Conservation (phyloP, 208 protist species). For the Leishmania braziliensis region DNA sequence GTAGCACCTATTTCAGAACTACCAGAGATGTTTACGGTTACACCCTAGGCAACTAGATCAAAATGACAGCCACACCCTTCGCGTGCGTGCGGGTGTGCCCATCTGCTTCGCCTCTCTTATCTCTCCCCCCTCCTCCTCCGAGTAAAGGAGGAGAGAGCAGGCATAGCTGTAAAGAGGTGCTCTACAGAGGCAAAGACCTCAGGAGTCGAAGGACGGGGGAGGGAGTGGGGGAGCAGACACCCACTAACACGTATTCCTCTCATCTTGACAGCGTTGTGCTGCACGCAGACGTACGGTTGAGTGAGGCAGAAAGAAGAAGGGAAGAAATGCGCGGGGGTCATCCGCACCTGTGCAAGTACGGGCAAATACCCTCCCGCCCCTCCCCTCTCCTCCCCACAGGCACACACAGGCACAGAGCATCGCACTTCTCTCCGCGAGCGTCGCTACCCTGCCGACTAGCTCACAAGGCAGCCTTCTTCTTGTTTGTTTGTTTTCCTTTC, state of each 20-base stretch:
- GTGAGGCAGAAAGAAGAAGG: neutral
- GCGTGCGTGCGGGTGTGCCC: neutral
- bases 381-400: neutral
- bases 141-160: neutral
- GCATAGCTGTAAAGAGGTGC: neutral
- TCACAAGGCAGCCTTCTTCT: neutral
- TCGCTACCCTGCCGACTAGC: neutral
- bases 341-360: slow-evolving; percentile 2
- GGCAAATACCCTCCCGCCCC: neutral
- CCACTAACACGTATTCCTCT: neutral
- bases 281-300: neutral
- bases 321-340: neutral
- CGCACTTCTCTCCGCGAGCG: neutral
- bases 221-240: neutral
- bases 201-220: neutral
- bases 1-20: neutral
- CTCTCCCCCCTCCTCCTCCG: neutral
- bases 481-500: neutral
- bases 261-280: neutral
- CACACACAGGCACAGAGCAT: neutral
- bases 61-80: neutral
- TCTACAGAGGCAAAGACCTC: neutral
- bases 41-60: neutral
- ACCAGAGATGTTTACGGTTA: neutral
- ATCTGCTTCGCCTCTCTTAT: neutral